Evolutionary conservation across 768 basidiomycete genomes (phyloP).

Genomic region (Lyophyllum shimeji): DNA sequence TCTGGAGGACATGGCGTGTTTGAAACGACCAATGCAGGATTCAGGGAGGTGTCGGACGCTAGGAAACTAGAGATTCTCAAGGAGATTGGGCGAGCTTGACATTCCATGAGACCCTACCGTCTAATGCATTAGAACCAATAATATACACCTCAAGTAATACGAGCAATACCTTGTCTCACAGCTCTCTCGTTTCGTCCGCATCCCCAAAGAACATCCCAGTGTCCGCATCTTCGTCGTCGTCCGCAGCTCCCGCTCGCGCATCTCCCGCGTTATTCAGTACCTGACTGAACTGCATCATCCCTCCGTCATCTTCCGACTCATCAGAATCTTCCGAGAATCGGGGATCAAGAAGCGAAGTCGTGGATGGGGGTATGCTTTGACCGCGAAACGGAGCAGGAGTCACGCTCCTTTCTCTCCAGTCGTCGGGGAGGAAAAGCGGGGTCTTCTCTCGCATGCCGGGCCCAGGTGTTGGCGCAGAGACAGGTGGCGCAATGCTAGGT

Average conservation of each 20-base stretch:
- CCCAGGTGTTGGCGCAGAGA: conserved; percentile 22
- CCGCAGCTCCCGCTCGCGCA: conserved; percentile 53
- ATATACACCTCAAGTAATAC: neutral
- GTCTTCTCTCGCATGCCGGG: conserved; percentile 41
- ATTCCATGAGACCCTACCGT: conserved; percentile 1
- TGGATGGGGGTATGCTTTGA: conserved; percentile 8
- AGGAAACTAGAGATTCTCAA: conserved; percentile 71
- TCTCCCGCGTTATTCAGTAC: conserved; percentile 58
- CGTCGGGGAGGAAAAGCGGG: conserved; percentile 77
- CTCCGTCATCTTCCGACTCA: conserved; percentile 40
- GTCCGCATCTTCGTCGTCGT: conserved; percentile 78
- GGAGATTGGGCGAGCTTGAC: conserved; percentile 75
- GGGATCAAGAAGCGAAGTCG: conserved; percentile 28
- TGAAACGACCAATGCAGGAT: conserved; percentile 79
- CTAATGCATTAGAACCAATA: conserved; percentile 8
- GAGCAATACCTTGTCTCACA: conserved; percentile 33
- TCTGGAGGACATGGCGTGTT: conserved; percentile 83
- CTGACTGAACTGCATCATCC: conserved; percentile 78
- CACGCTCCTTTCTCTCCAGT: conserved; percentile 37
- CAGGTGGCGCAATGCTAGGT: conserved; percentile 32
- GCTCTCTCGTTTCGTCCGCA: conserved; percentile 72
- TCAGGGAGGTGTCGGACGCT: conserved; percentile 59
- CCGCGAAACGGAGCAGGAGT: conserved; percentile 35
- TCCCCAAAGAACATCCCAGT: conserved; percentile 76
- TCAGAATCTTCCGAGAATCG: conserved; percentile 29